A percentile compares a stretch with the other conserved stretches of the same genome.
These are phyloP conservation scores for Musa itinerans DNA, from an alignment of 176 grass and related monocot species.

Conservation along the genomic window DNA sequence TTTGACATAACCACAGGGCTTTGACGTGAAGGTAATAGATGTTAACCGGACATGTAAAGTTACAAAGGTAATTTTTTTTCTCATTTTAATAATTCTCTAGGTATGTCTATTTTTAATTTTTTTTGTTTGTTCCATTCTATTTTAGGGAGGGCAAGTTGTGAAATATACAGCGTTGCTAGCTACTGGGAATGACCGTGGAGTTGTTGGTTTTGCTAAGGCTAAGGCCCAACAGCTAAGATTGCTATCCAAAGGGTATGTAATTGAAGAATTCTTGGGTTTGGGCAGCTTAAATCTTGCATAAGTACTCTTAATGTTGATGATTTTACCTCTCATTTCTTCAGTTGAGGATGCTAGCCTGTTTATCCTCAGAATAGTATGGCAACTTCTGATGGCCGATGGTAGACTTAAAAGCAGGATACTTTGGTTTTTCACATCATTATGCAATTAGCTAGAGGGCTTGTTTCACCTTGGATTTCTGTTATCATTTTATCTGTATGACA, in stretches of 20 bases:
- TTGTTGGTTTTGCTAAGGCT: slow-evolving; percentile 86
- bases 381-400: not conserved
- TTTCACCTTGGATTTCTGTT: not conserved
- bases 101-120: not conserved
- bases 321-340: not conserved
- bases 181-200: slow-evolving; percentile 91
- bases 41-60: slow-evolving; percentile 96
- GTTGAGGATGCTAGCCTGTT: not conserved
- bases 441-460: not conserved
- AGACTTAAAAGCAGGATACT: not conserved
- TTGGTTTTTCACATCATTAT: not conserved
- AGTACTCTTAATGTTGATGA: not conserved
- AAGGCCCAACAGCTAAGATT: slow-evolving; percentile 69
- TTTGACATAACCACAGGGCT: slow-evolving; percentile 42
- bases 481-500: too few species aligned
- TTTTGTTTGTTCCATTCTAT: slow-evolving; percentile 18
- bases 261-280: not conserved
- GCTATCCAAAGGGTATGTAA: slow-evolving; percentile 80
- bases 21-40: slow-evolving; percentile 91
- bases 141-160: slow-evolving; percentile 78
- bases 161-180: slow-evolving; percentile 76
- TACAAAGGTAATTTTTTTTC: slow-evolving; percentile 65
- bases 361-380: not conserved
- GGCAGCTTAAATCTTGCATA: not conserved
- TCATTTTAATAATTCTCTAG: not conserved